Evolutionary conservation across 345 rosid species (phyloP), one percentile per base, ranked within the genome.

Genomic region (Salix caprea): DNA sequence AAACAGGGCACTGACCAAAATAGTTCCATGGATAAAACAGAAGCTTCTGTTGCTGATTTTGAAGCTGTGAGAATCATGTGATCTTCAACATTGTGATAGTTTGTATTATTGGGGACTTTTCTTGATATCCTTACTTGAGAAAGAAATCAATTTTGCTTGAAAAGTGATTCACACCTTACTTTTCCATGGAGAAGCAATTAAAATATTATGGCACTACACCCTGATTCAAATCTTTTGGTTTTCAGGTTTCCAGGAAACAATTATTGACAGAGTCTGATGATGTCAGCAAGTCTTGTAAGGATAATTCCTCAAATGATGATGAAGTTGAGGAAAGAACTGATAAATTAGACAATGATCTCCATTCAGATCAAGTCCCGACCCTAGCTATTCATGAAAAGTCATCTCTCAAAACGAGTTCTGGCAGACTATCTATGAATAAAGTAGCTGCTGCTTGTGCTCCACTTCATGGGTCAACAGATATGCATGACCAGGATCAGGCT

Each of bases 341-440:
- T 80, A 82, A 88, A 82, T 73, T 81, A 73, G 95, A 90, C 14
- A 90, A 90, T 77, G 90, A 87, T 82, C 74, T 83, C 77, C 82
- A 69, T 56, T 86, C 96, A 75, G 96, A 92, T 87, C 92, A 89
- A 88, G 94, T 90, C 86, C 98, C 93, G 71, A 89, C 97, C 79
- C 83, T 86, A 65, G 86, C 97, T 65, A 86, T 89, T 78, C 89
- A 81, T 67, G 96, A 88, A 76, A 89, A 76, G 62, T 81, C 90
- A 56, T 76, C 87, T 66, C 77, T 88, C 34, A 87, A 75, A 39
- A 80, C 84, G 42, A 88, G 83, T 77, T 83, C 90, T 68, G 74
- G 69, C 24, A 67, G 80, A 81, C 66, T 77, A 64, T 80, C 89
- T 50, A 65, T 79, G 50, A 78, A 86, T 71, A 86, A 81, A 71